These are phyloP conservation scores for Eutrema heterophyllum DNA, from an alignment of 345 rosid genomes.

Conservation along the genomic window DNA sequence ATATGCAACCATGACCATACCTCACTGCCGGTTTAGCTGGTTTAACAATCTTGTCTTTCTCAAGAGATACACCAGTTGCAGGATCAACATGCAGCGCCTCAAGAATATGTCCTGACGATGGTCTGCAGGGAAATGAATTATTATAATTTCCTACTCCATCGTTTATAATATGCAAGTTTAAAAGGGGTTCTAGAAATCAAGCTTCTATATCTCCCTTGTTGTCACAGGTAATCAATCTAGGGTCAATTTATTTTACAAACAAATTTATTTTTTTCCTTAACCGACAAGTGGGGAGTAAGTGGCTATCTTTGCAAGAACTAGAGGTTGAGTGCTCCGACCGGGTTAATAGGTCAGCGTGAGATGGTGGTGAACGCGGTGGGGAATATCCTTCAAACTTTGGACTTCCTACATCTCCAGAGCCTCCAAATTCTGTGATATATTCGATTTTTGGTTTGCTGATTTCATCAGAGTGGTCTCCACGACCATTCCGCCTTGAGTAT, in stretches of 20 bases:
- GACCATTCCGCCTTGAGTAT: constrained; percentile 55
- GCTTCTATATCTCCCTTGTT: constrained; percentile 53
- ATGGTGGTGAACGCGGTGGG: constrained; percentile 87
- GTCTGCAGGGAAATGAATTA: constrained; percentile 70
- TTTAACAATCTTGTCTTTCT: constrained; percentile 60
- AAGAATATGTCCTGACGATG: constrained; percentile 71
- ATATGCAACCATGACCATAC: constrained; percentile 30
- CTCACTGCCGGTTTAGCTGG: constrained; percentile 51
- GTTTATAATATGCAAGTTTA: neutral
- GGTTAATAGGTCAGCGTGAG: constrained; percentile 56
- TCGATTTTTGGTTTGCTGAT: constrained; percentile 73
- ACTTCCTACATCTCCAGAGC: constrained; percentile 58
- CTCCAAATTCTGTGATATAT: constrained; percentile 91
- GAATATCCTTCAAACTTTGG: constrained; percentile 77
- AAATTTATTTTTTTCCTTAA: constrained; percentile 41
- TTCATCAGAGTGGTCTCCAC: constrained; percentile 61
- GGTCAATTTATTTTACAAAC: constrained; percentile 42
- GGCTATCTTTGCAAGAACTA: constrained; percentile 96
- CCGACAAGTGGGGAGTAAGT: constrained; percentile 66
- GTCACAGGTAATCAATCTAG: constrained; percentile 50
- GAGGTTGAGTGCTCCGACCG: constrained; percentile 99
- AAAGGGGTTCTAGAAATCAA: constrained; percentile 49
- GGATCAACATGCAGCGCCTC: constrained; percentile 99
- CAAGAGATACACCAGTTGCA: constrained; percentile 84
- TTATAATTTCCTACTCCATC: constrained; percentile 33